These are phyloP conservation scores for Saccharomycopsis schoenii DNA, from an alignment of 805 yeast genomes.

Conservation along the genomic window DNA sequence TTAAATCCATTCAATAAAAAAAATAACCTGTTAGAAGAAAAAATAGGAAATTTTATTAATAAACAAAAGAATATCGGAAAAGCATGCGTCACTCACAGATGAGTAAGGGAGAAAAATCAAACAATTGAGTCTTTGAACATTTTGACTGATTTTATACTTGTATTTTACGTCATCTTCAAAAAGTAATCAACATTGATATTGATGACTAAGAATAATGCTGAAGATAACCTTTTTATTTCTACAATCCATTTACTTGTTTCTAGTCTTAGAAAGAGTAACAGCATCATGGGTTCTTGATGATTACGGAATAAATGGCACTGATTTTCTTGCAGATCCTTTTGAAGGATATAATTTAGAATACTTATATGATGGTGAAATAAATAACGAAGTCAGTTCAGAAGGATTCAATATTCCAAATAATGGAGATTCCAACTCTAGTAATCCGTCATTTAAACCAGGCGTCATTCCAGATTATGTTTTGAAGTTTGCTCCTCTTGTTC, in stretches of 20 bases:
- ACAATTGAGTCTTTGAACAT: background rate
- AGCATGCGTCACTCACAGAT: background rate
- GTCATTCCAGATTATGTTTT: constrained; percentile 55
- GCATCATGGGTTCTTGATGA: background rate
- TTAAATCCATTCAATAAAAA: background rate
- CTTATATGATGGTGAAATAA: background rate
- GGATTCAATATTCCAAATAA: background rate
- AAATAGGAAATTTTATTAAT: background rate
- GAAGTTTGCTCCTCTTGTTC: constrained; percentile 68
- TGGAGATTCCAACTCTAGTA: background rate
- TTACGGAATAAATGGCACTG: background rate
- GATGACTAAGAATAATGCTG: background rate
- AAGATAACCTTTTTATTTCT: background rate
- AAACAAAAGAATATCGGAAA: background rate
- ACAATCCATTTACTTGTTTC: background rate
- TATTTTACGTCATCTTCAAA: background rate
- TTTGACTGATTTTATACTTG: too few species aligned
- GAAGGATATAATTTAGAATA: constrained; percentile 7
- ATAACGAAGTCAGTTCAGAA: background rate
- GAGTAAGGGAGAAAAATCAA: background rate
- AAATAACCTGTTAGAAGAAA: background rate
- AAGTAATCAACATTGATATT: too few species aligned
- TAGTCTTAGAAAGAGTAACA: background rate
- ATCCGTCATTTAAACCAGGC: constrained; percentile 28
- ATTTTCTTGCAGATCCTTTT: constrained; percentile 9